A percentile compares a stretch with the other conserved stretches of the same genome.
Conservation (phyloP, 2,329 filamentous ascomycete genomes). For the Emergomyces pasteurianus region DNA sequence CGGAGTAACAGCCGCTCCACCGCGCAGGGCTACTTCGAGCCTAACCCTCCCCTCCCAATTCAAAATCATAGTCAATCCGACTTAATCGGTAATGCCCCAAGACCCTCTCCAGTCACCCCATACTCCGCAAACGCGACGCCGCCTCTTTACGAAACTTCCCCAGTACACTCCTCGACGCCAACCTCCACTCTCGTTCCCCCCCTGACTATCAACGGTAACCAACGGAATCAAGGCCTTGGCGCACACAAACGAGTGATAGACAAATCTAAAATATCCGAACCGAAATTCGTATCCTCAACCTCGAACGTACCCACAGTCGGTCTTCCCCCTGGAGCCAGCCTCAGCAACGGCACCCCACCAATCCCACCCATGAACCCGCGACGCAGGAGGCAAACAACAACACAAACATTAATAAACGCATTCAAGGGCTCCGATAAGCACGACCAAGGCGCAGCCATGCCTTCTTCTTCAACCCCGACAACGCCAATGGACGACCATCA, state of each 20-base stretch:
- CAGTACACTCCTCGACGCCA: slow-evolving; percentile 30
- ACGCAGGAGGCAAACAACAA: slow-evolving; percentile 39
- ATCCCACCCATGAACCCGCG: slow-evolving; percentile 50
- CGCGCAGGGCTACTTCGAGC: slow-evolving; percentile 25
- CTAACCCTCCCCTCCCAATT: slow-evolving; percentile 19
- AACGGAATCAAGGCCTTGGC: slow-evolving; percentile 17
- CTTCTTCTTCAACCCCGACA: slow-evolving; percentile 3
- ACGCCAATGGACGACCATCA: slow-evolving; percentile 20
- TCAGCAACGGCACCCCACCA: slow-evolving; percentile 44
- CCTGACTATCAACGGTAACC: slow-evolving; percentile 17
- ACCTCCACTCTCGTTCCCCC: slow-evolving; percentile 14
- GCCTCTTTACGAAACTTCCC: slow-evolving; percentile 35
- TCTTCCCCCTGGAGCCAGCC: slow-evolving; percentile 43
- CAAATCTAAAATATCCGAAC: slow-evolving; percentile 52
- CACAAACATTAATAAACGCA: slow-evolving; percentile 28
- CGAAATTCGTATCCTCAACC: slow-evolving; percentile 40
- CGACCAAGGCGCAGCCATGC: slow-evolving; percentile 18
- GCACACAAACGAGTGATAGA: slow-evolving; percentile 45
- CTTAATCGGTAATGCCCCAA: slow-evolving; percentile 30
- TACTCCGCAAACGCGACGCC: slow-evolving; percentile 44
- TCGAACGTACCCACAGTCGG: slow-evolving; percentile 48
- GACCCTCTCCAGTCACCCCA: slow-evolving; percentile 35
- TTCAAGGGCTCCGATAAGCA: slow-evolving; percentile 25
- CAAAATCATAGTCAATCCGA: slow-evolving; percentile 14
- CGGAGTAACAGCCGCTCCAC: slow-evolving; percentile 28